Evolutionary conservation across 1,139 yeast species (phyloP).

Genomic region (Saccharomycopsis hybrid): DNA sequence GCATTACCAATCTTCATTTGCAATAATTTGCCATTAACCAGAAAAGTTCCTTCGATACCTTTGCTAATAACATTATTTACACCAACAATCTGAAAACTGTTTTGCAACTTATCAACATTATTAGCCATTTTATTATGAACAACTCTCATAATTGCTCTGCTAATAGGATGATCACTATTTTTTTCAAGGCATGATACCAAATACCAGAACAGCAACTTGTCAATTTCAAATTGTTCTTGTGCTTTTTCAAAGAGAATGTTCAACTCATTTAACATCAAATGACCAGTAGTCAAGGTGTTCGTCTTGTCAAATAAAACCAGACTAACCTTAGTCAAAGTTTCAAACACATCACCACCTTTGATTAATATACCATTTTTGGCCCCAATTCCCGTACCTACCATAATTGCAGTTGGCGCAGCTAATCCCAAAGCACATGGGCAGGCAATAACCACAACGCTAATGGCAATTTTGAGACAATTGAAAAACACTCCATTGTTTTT

Average conservation of each 20-base stretch:
- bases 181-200: slow-evolving; percentile 58
- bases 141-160: slow-evolving; percentile 49
- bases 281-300: slow-evolving; percentile 87
- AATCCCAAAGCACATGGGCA: slow-evolving; percentile 91
- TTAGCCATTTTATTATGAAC: slow-evolving; percentile 20
- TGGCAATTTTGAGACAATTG: slow-evolving; percentile 74
- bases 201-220: slow-evolving; percentile 43
- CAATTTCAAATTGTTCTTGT: slow-evolving; percentile 21
- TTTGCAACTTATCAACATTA: background rate
- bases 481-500: slow-evolving; percentile 53
- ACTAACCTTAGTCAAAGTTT: slow-evolving; percentile 58
- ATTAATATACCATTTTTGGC: slow-evolving; percentile 85
- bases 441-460: slow-evolving; percentile 84
- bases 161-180: slow-evolving; percentile 85
- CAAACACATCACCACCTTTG: slow-evolving; percentile 90
- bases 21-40: slow-evolving; percentile 25
- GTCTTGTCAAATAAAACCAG: slow-evolving; percentile 88
- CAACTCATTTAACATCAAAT: slow-evolving; percentile 49
- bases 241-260: slow-evolving; percentile 22
- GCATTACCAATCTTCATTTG: slow-evolving; percentile 52
- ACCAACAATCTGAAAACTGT: slow-evolving; percentile 30
- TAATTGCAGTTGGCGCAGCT: slow-evolving; percentile 96
- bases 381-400: slow-evolving; percentile 98
- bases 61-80: slow-evolving; percentile 59
- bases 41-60: slow-evolving; percentile 55